phyloP scores from a whole-genome alignment of 768 basidiomycete species.

The Suillus brevipes region DNA sequence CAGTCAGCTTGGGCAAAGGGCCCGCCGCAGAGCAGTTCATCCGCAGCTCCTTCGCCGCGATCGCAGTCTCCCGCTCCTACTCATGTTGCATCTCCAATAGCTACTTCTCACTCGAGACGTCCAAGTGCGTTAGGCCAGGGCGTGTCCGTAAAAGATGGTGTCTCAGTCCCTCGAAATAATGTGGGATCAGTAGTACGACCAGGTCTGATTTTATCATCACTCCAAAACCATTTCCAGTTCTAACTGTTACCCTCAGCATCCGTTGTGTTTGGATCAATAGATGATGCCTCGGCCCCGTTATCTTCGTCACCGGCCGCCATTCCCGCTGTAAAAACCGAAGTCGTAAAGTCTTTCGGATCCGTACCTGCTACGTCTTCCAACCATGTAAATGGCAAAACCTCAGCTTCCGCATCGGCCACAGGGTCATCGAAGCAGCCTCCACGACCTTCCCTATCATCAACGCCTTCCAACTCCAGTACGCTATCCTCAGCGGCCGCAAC shows the following conservation, averaged over 20 bases:
- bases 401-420: slow-evolving; percentile 44
- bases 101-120: slow-evolving; percentile 71
- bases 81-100: slow-evolving; percentile 43
- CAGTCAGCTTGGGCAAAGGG: slow-evolving; percentile 92
- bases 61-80: slow-evolving; percentile 76
- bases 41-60: slow-evolving; percentile 60
- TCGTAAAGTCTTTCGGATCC: slow-evolving; percentile 81
- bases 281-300: slow-evolving; percentile 72
- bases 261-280: slow-evolving; percentile 90
- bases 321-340: slow-evolving; percentile 63
- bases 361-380: slow-evolving; percentile 55
- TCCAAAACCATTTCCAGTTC: neutral
- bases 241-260: slow-evolving; percentile 43
- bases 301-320: slow-evolving; percentile 80
- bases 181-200: slow-evolving; percentile 67
- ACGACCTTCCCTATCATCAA: slow-evolving; percentile 24
- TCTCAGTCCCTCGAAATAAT: slow-evolving; percentile 65
- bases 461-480: slow-evolving; percentile 28
- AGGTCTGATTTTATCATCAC: slow-evolving; percentile 43
- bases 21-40: slow-evolving; percentile 61
- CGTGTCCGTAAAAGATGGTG: slow-evolving; percentile 76
- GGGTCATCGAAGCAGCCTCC: slow-evolving; percentile 36
- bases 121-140: slow-evolving; percentile 73
- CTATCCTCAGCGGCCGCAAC: slow-evolving; percentile 33
- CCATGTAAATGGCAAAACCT: slow-evolving; percentile 65